Evolutionary conservation across 768 basidiomycete genomes (phyloP), one percentile per base, ranked within the genome.

Genomic region (Suillus cothurnatus): DNA sequence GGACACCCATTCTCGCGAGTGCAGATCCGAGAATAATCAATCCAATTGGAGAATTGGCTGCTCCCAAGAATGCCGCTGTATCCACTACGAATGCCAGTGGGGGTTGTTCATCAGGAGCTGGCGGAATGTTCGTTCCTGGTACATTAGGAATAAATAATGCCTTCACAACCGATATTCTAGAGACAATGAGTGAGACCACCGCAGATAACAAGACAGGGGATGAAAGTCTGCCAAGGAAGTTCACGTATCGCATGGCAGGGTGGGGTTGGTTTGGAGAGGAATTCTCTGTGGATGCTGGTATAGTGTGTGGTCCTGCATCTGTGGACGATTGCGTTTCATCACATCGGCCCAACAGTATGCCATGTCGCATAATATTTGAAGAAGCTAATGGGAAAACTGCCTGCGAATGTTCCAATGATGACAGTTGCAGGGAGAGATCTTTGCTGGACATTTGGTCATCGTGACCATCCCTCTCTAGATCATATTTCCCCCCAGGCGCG

Each of bases 71-170:
- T 1, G 78, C 73, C 0, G 84, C 76, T 0, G 85, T 82, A 63
- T 90, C 86, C 62, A 88, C 69, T 41, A 91, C 50, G 66, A 91
- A 84, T 0, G 86, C 82, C 15, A 91, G 84, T 0, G 88, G 89
- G 0, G 90, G 88, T 65, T 84, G 80, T 0, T 88, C 88, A 67
- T 91, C 90, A 0, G 90, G 90, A 0, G 87, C 86, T 23, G 77
- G 56, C 3, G 82, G 81, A 62, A 84, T 86, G 45, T 76, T 67
- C 0, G 79, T 75, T 1, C 80, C 79, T 2, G 81, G 74, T 3
- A 86, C 78, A n/a, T 69, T 69, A 4, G 77, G 64, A 1, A 88
- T 77, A 66, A 91, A 90, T 2, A 91, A 78, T 0, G 82, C 86
- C 67, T 90, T 89, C 65, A 91, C 79, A 14, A 78, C 75, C 1